Base-by-base conservation (phyloP, 1,139 yeast genomes). In the Yamadazyma dushanensis region DNA sequence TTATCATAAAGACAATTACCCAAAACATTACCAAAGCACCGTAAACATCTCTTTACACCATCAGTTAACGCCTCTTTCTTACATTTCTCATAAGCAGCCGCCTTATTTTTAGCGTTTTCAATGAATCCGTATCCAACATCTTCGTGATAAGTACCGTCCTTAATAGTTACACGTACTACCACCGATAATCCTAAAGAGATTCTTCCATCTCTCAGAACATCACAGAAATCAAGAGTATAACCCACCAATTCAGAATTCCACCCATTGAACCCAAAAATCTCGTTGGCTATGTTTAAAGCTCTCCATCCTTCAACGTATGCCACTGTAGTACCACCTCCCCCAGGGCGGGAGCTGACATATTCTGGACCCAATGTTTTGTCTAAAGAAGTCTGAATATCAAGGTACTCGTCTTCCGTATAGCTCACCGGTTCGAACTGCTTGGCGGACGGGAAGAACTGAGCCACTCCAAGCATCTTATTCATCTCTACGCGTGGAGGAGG, bases 281-380 rank as follows among this genome's bases (percentile, higher is more conserved):
- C 84, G 50, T 85, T 85, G 11, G 95, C 94, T 31, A 85, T 59
- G 52, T 83, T 82, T 29, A 85, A 72, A 3, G 85, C 90, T 51
- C 77, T 80, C 89, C 90, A 83, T 1, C 94, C 95, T 59, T 83
- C 92, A 20, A 84, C 71, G 49, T 84, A 84, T 2, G 84, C 79
- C 4, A 84, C 87, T 35, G 73, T 67, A 29, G 70, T 70, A 6
- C 83, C 81, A 2, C 88, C 88, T 18, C 83, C 88, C 1, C 90
- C 94, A 2, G 90, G 82, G 27, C 97, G 71, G 33, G 78, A 77
- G 26, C 95, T 80, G 21, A 92, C 81, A 52, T 79, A 90, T 57
- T 90, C 97, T 0, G 97, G 97, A 0, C 98, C 98, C 22, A 89
- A 66, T 19, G 80, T 79, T 47, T 75, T 78, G 44, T 78, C 79